Conservation (phyloP, 2,329 filamentous ascomycete species). For the Plectosphaerella plurivora region DNA sequence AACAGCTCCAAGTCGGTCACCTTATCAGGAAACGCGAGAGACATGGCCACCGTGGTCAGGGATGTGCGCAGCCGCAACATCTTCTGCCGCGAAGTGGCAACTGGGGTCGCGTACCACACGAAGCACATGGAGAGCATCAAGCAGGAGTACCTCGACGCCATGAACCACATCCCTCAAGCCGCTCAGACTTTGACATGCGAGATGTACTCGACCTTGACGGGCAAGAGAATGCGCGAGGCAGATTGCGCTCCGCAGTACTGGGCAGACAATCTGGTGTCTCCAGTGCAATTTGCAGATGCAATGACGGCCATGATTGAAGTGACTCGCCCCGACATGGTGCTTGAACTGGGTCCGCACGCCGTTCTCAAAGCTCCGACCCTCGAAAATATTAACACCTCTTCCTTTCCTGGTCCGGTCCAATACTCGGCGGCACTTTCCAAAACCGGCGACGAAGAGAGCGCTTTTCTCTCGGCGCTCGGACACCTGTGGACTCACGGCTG, state of each 20-base stretch:
- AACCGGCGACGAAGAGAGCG: slow-evolving; percentile 13
- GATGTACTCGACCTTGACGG: slow-evolving; percentile 39
- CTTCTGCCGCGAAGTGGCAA: slow-evolving; percentile 28
- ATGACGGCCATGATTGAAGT: slow-evolving; percentile 27
- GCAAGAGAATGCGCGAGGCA: slow-evolving; percentile 7
- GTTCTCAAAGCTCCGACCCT: slow-evolving; percentile 29
- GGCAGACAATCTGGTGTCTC: slow-evolving; percentile 38
- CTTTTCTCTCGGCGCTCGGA: slow-evolving; percentile 26
- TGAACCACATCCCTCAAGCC: not conserved
- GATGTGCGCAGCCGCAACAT: slow-evolving; percentile 24
- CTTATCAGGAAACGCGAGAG: slow-evolving; percentile 31
- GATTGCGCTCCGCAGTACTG: slow-evolving; percentile 30
- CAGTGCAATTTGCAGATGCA: slow-evolving; percentile 38
- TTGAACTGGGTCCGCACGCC: slow-evolving; percentile 36
- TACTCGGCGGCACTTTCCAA: slow-evolving; percentile 24
- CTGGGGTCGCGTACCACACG: slow-evolving; percentile 39
- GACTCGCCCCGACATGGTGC: slow-evolving; percentile 25
- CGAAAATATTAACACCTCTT: slow-evolving; percentile 24
- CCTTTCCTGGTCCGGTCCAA: not conserved
- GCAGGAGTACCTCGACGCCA: slow-evolving; percentile 24
- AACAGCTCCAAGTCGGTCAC: slow-evolving; percentile 40
- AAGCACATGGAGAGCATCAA: slow-evolving; percentile 35
- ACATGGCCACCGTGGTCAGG: slow-evolving; percentile 23
- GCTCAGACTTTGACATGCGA: not conserved
- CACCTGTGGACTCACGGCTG: slow-evolving; percentile 31